Conservation (phyloP, 202 grass and related monocot genomes). For the Digitaria exilis region DNA sequence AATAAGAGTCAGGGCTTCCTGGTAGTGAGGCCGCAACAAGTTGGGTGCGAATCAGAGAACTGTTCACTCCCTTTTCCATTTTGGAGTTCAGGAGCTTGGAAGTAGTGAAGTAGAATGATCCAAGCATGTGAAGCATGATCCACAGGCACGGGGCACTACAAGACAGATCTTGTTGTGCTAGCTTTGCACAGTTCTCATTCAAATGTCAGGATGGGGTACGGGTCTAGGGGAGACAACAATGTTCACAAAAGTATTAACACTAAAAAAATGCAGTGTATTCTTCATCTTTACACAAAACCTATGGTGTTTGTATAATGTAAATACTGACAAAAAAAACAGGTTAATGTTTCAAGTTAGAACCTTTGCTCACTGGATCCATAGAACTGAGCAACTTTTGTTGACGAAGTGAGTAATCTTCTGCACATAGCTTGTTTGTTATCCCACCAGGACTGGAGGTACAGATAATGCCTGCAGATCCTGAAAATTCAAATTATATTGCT, state of each 20-base stretch:
- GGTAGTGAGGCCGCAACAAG: conserved; percentile 23
- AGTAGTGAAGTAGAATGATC: conserved; percentile 27
- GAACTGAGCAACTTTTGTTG: conserved; percentile 7
- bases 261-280: not conserved
- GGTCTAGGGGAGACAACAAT: not conserved
- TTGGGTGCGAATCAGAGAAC: conserved; percentile 27
- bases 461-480: not conserved
- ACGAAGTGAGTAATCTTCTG: conserved; percentile 16
- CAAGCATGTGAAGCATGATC: conserved; percentile 54
- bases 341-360: not conserved
- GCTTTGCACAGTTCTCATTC: conserved; percentile 29
- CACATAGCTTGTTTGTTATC: not conserved
- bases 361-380: not conserved
- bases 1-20: conserved; percentile 32
- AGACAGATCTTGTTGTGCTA: conserved; percentile 43
- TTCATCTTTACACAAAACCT: not conserved
- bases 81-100: conserved; percentile 36
- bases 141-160: conserved; percentile 33
- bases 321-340: conserved; percentile 10
- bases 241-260: not conserved
- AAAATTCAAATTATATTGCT: conserved; percentile 13
- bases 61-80: conserved; percentile 14
- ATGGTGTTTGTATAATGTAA: not conserved
- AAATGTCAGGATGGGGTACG: not conserved
- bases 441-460: not conserved